Conservation (phyloP, 2,329 filamentous ascomycete species). For the Chalara sp. region DNA sequence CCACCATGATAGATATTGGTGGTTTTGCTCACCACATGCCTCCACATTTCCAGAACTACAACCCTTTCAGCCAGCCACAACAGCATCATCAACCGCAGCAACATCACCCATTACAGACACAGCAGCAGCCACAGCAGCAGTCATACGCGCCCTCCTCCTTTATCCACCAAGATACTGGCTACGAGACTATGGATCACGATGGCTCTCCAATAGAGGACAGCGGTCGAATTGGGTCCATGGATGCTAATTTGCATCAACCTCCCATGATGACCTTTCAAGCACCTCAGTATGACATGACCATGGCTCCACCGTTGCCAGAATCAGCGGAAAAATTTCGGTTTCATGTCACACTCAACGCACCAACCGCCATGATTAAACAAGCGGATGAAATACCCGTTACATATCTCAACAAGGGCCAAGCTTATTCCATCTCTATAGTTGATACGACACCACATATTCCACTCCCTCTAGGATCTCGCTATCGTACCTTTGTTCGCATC, state of each 20-base stretch:
- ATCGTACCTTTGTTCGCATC: slow-evolving; percentile 88
- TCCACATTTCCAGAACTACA: slow-evolving; percentile 58
- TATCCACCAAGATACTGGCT: slow-evolving; percentile 71
- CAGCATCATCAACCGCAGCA: slow-evolving; percentile 29
- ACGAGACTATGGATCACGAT: slow-evolving; percentile 73
- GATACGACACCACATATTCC: slow-evolving; percentile 64
- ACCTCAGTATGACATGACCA: slow-evolving; percentile 39
- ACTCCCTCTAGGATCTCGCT: slow-evolving; percentile 56
- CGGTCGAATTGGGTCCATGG: slow-evolving; percentile 48
- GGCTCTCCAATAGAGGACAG: slow-evolving; percentile 59
- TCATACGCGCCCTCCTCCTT: slow-evolving; percentile 75
- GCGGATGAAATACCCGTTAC: slow-evolving; percentile 91
- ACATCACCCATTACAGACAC: slow-evolving; percentile 29
- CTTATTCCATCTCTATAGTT: slow-evolving; percentile 78
- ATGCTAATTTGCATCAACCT: slow-evolving; percentile 54
- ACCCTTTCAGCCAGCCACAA: slow-evolving; percentile 62
- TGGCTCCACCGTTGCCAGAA: slow-evolving; percentile 41
- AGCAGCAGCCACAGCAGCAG: slow-evolving; percentile 37
- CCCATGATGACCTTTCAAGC: slow-evolving; percentile 53
- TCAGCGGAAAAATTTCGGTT: slow-evolving; percentile 75
- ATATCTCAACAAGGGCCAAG: slow-evolving; percentile 95
- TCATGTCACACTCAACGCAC: slow-evolving; percentile 82
- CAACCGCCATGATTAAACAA: slow-evolving; percentile 92
- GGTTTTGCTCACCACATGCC: slow-evolving; percentile 51
- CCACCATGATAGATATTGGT: slow-evolving; percentile 55